These are phyloP conservation scores for Nicotiana benthamiana DNA, from an alignment of 257 asterid species.

Conservation along the genomic window DNA sequence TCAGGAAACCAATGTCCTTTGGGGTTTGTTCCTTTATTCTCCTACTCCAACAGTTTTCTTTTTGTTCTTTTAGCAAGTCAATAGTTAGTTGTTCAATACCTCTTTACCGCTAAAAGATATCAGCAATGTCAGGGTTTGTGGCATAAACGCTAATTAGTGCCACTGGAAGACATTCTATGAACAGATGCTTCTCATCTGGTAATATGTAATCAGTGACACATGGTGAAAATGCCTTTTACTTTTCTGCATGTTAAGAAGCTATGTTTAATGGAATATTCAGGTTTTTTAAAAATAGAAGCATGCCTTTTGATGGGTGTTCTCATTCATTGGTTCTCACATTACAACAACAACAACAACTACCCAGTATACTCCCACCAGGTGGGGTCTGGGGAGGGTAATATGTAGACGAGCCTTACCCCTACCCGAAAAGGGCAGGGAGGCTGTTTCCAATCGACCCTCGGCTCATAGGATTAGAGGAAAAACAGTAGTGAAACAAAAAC, in stretches of 20 bases:
- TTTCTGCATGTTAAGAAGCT: neutral
- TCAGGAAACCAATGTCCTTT: constrained; percentile 62
- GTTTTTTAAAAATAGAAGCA: neutral
- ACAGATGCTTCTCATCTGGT: neutral
- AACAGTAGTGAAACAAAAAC: no score
- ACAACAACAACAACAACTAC: no score
- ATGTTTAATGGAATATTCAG: neutral
- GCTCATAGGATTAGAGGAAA: no score
- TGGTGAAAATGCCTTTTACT: neutral
- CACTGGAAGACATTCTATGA: neutral
- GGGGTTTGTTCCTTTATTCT: constrained; percentile 42
- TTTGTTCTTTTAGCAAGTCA: no score
- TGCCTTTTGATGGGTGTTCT: neutral
- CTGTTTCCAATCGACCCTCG: no score
- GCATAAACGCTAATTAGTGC: neutral
- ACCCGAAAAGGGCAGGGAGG: no score
- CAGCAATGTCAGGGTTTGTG: neutral
- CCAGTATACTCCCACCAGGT: no score
- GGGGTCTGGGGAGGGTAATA: no score
- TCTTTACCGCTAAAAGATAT: neutral
- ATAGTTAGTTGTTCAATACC: neutral
- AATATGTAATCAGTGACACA: neutral
- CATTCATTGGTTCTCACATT: neutral
- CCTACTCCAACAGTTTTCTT: neutral
- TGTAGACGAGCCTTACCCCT: no score